Conservation (phyloP, 2,329 filamentous ascomycete genomes). For the Beauveria varroae region DNA sequence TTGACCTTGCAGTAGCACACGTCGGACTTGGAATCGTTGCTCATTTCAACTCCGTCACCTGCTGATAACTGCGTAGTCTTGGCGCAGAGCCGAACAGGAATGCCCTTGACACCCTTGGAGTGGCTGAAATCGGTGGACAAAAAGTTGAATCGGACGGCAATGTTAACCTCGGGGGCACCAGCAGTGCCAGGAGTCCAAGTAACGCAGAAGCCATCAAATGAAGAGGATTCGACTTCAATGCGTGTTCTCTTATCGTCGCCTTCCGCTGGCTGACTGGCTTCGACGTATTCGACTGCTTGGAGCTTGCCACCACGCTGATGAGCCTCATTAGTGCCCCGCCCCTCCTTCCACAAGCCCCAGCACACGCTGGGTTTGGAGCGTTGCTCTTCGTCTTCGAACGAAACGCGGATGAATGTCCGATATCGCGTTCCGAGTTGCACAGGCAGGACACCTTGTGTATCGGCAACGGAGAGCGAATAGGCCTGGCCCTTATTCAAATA, state of each 20-base stretch:
- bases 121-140: constrained; percentile 98
- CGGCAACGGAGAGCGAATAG: constrained; percentile 78
- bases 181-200: constrained; percentile 72
- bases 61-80: constrained; percentile 68
- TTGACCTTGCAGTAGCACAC: constrained; percentile 96
- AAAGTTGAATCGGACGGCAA: constrained; percentile 96
- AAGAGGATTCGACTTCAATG: constrained; percentile 65
- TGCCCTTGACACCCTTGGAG: constrained; percentile 96
- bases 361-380: constrained; percentile 72
- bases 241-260: constrained; percentile 59
- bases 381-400: constrained; percentile 94
- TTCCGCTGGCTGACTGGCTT: constrained; percentile 50
- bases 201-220: constrained; percentile 91
- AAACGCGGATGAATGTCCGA: constrained; percentile 87
- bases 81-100: constrained; percentile 84
- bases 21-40: constrained; percentile 48
- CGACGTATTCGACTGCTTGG: constrained; percentile 92
- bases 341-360: constrained; percentile 93
- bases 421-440: constrained; percentile 60
- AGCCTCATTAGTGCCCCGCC: constrained; percentile 88
- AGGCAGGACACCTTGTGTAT: constrained; percentile 59
- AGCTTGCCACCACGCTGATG: constrained; percentile 88
- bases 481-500: constrained; percentile 97
- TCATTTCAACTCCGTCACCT: constrained; percentile 34
- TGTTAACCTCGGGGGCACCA: constrained; percentile 66